phyloP scores from a whole-genome alignment of 352 stramenopile species.

The Pythium myriotylum region DNA sequence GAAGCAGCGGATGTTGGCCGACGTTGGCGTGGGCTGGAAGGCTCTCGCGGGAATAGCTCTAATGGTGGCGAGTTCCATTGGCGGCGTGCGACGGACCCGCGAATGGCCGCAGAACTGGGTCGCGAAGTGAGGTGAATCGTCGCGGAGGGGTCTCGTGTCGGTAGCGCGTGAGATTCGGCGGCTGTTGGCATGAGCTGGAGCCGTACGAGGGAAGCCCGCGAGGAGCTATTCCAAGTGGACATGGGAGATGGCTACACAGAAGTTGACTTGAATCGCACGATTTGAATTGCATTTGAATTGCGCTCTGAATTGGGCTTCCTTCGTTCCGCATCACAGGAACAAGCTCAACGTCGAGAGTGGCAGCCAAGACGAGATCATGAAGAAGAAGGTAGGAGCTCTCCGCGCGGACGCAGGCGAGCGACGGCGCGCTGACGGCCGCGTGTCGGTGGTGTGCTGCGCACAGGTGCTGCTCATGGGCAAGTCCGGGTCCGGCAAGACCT shows the following conservation, averaged over 20 bases:
- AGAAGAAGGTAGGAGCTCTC: conserved; percentile 31
- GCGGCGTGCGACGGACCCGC: conserved; percentile 11
- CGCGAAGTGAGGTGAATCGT: conserved; percentile 17
- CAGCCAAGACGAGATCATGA: conserved; percentile 20
- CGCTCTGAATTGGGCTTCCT: background rate
- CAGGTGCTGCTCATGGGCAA: conserved; percentile 96
- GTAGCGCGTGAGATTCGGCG: background rate
- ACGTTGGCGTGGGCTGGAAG: conserved; percentile 5
- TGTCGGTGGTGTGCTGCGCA: background rate
- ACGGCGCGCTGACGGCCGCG: too few species aligned
- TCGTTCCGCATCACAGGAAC: too few species aligned
- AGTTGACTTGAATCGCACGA: conserved; percentile 5
- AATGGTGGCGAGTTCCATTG: conserved; percentile 33
- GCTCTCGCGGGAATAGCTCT: conserved; percentile 20
- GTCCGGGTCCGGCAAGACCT: conserved; percentile 97
- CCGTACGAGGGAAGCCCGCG: too few species aligned
- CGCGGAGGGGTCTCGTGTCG: conserved; percentile 4
- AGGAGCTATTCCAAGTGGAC: too few species aligned
- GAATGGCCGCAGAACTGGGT: conserved; percentile 8
- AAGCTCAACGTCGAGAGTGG: background rate
- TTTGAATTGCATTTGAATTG: conserved; percentile 8
- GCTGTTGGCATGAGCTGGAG: conserved; percentile 15
- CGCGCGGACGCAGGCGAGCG: background rate
- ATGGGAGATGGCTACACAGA: background rate
- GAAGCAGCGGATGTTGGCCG: conserved; percentile 9